phyloP scores from a whole-genome alignment of 2,329 filamentous ascomycete genomes.

The Phaeosphaeriaceae sp. region DNA sequence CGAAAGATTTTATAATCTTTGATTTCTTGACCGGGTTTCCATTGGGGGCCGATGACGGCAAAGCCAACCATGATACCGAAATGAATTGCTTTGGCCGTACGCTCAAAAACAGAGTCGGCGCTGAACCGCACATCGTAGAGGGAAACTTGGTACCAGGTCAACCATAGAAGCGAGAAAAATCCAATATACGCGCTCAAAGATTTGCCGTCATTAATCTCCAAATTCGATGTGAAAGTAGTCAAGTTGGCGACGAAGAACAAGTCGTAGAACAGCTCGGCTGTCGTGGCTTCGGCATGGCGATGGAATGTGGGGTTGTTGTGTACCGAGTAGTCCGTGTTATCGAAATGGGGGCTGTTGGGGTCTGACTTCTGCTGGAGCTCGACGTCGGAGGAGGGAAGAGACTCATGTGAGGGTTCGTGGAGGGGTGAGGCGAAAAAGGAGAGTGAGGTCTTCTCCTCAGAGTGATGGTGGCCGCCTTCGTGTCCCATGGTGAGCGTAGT shows the following conservation, averaged over 20 bases:
- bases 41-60: conserved; percentile 61
- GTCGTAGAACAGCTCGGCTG: conserved; percentile 66
- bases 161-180: conserved; percentile 67
- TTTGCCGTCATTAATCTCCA: conserved; percentile 61
- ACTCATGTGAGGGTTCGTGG: background rate
- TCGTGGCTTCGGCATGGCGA: conserved; percentile 58
- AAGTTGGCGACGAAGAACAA: conserved; percentile 67
- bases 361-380: conserved; percentile 14
- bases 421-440: conserved; percentile 28
- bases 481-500: conserved; percentile 19
- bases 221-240: conserved; percentile 64
- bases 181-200: conserved; percentile 55
- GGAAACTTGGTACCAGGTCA: conserved; percentile 70
- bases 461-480: conserved; percentile 21
- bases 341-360: conserved; percentile 15
- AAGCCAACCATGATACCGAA: conserved; percentile 71
- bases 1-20: conserved; percentile 54
- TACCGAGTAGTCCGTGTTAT: conserved; percentile 14
- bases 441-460: conserved; percentile 20
- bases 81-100: conserved; percentile 64
- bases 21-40: conserved; percentile 45
- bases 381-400: conserved; percentile 3
- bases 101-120: conserved; percentile 68
- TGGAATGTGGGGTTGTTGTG: conserved; percentile 41
- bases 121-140: conserved; percentile 71